These are phyloP conservation scores for Caryopteris hybrid DNA, from an alignment of 305 asterid species.

Conservation along the genomic window DNA sequence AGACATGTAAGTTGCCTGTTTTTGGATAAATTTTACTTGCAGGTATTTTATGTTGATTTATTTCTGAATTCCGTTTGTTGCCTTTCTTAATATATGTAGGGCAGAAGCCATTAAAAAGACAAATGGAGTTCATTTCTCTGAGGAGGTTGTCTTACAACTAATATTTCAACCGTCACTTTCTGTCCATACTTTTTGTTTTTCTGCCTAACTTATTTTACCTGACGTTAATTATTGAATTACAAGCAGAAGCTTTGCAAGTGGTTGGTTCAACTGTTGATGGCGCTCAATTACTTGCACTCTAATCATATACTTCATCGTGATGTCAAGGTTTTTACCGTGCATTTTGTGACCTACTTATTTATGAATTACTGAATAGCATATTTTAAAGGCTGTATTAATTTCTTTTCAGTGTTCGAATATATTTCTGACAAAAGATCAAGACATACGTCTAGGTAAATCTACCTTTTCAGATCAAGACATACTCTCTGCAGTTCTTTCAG, in stretches of 20 bases:
- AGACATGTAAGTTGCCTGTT: slow-evolving; percentile 75
- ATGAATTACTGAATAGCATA: not conserved
- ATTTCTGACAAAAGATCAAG: slow-evolving; percentile 88
- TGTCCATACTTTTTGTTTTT: not conserved
- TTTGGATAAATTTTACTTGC: not conserved
- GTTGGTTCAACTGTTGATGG: slow-evolving; percentile 92
- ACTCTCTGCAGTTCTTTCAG: no score
- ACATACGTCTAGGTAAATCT: slow-evolving; percentile 95
- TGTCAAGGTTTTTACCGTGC: slow-evolving; percentile 67
- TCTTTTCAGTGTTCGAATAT: slow-evolving; percentile 89
- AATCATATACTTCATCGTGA: slow-evolving; percentile 96
- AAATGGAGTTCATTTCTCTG: slow-evolving; percentile 82
- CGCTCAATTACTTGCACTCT: slow-evolving; percentile 88
- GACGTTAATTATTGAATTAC: slow-evolving; percentile 19
- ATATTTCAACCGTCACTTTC: not conserved
- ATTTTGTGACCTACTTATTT: not conserved
- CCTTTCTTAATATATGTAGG: slow-evolving; percentile 42
- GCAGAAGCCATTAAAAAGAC: slow-evolving; percentile 88
- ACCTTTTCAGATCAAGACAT: no score
- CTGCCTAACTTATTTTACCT: not conserved
- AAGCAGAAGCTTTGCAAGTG: slow-evolving; percentile 94
- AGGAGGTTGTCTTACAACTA: slow-evolving; percentile 61
- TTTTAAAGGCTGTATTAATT: slow-evolving; percentile 13
- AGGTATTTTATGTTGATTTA: slow-evolving; percentile 3
- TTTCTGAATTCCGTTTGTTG: slow-evolving; percentile 1